Conservation (phyloP, 2,329 filamentous ascomycete genomes). For the Colletotrichum spaethianum region DNA sequence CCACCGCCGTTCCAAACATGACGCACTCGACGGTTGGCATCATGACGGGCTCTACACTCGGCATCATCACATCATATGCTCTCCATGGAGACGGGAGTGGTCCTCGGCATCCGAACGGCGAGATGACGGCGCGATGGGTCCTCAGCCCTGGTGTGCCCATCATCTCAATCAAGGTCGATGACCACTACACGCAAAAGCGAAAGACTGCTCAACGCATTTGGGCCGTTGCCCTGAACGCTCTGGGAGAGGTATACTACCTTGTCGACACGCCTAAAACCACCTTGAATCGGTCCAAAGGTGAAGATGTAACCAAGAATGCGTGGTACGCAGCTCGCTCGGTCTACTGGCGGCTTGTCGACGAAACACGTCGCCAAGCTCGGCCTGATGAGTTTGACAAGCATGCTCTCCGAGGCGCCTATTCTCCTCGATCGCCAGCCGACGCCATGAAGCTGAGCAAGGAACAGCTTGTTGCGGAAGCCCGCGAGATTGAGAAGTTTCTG, state of each 20-base stretch:
- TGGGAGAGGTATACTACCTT: conserved; percentile 92
- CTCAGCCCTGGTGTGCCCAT: conserved; percentile 95
- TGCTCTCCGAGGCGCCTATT: conserved; percentile 80
- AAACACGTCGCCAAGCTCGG: conserved; percentile 79
- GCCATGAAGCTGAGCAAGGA: conserved; percentile 78
- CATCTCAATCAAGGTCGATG: conserved; percentile 85
- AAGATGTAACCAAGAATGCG: conserved; percentile 75
- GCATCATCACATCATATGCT: conserved; percentile 86
- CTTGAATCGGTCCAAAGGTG: conserved; percentile 60
- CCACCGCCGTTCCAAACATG: conserved; percentile 76
- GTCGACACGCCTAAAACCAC: conserved; percentile 76
- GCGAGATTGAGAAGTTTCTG: conserved; percentile 85
- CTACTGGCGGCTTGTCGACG: conserved; percentile 85
- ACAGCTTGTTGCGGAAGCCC: conserved; percentile 82
- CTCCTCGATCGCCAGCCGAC: conserved; percentile 83
- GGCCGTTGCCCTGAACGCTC: conserved; percentile 93
- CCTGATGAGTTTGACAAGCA: conserved; percentile 81
- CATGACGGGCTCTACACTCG: conserved; percentile 85
- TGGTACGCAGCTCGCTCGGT: conserved; percentile 86
- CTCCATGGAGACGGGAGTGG: conserved; percentile 74
- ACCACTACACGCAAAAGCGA: conserved; percentile 81
- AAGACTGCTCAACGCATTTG: conserved; percentile 81
- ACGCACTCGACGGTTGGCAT: conserved; percentile 87
- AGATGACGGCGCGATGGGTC: conserved; percentile 90
- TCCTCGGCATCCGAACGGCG: conserved; percentile 77